Percentiles rank a stretch among this genome's conserved stretches.
Evolutionary conservation across 768 basidiomycete species (phyloP).

Genomic region (Lepiota subincarnata): DNA sequence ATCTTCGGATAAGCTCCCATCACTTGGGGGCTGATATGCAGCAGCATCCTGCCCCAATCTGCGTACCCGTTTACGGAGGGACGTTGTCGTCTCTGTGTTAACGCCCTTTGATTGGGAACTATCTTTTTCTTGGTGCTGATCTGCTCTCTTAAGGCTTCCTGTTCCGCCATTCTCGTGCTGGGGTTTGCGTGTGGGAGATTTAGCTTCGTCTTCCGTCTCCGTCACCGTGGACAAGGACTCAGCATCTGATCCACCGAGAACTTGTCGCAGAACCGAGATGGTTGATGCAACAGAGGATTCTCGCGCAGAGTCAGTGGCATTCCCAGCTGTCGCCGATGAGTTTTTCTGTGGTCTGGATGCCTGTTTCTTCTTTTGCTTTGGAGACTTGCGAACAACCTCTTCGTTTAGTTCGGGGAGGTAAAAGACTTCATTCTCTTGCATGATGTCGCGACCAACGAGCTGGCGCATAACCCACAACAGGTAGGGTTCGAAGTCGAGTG

Average conservation of each 20-base stretch:
- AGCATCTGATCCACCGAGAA: neutral
- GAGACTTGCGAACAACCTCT: conserved; percentile 25
- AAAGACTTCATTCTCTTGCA: conserved; percentile 62
- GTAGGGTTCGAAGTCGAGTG: conserved; percentile 46
- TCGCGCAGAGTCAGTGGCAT: neutral
- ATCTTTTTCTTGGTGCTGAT: neutral
- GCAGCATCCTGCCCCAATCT: conserved; percentile 10
- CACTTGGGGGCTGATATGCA: conserved; percentile 32
- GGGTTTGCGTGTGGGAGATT: neutral
- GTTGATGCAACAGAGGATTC: neutral
- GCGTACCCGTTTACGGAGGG: neutral
- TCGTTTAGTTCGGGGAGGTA: conserved; percentile 55
- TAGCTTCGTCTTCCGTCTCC: conserved; percentile 3
- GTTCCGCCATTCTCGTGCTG: neutral
- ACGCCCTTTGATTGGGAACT: neutral
- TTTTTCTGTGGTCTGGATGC: neutral
- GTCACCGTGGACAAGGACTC: neutral
- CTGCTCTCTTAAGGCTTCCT: neutral
- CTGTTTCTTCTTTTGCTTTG: neutral
- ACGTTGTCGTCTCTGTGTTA: neutral
- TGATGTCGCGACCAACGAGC: conserved; percentile 60
- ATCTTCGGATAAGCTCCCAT: conserved; percentile 23
- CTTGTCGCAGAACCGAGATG: conserved; percentile 3
- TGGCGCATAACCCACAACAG: conserved; percentile 54
- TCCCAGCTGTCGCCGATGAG: neutral